These are phyloP conservation scores for Cladophialophora chaetospira DNA, from an alignment of 2,329 filamentous ascomycete species.

Conservation along the genomic window DNA sequence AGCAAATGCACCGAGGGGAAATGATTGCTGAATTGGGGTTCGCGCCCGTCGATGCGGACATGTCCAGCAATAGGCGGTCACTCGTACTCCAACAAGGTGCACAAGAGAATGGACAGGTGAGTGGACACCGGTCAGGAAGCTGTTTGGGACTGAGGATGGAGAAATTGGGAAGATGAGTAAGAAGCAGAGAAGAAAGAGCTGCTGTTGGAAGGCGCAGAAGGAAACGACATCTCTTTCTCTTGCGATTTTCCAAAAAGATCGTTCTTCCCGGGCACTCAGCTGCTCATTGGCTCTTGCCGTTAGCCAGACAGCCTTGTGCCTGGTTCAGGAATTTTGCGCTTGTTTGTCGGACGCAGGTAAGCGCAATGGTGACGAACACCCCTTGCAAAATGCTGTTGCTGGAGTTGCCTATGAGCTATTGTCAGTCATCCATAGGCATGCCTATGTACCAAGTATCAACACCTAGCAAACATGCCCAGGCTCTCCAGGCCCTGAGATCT, in stretches of 20 bases:
- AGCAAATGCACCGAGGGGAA: slow-evolving; percentile 14
- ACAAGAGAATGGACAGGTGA: background rate
- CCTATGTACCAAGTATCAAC: no score
- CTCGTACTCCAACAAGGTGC: background rate
- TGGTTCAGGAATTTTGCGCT: background rate
- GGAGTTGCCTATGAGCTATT: no score
- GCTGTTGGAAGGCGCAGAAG: background rate
- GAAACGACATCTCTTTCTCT: background rate
- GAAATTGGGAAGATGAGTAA: background rate
- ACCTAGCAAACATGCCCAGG: slow-evolving; percentile 17
- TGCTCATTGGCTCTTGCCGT: background rate
- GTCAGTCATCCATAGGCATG: no score
- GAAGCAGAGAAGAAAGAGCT: background rate
- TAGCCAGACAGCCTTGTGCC: background rate
- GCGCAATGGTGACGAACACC: no score
- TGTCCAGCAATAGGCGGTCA: background rate
- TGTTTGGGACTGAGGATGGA: background rate
- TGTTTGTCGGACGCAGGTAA: background rate
- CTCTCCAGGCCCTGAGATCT: background rate
- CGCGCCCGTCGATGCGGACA: slow-evolving; percentile 9
- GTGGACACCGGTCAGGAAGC: background rate
- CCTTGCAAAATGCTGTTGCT: no score
- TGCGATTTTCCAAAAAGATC: background rate
- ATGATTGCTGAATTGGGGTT: slow-evolving; percentile 27
- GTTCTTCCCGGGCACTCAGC: background rate